Percentiles rank a stretch among this genome's conserved stretches.
Conservation (phyloP, 495 filamentous ascomycete genomes). For the Lophiotrema nucula region DNA sequence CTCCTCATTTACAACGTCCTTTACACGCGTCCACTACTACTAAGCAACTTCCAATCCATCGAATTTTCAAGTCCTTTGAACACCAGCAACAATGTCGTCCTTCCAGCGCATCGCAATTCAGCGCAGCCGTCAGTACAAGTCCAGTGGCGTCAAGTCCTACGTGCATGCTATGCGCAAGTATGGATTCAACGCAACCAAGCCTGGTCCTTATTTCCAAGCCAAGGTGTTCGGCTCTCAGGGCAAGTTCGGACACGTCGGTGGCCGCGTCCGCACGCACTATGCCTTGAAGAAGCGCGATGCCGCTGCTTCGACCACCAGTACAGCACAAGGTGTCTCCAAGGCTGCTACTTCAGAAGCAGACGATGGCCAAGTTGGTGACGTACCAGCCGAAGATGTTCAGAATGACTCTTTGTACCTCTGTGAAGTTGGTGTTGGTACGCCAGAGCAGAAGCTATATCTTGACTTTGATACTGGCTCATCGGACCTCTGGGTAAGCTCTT, state of each 20-base stretch:
- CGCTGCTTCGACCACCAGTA: not conserved
- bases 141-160: slow-evolving; percentile 71
- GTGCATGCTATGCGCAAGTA: slow-evolving; percentile 66
- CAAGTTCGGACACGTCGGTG: slow-evolving; percentile 7
- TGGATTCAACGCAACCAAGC: slow-evolving; percentile 15
- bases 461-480: slow-evolving; percentile 78
- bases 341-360: not conserved
- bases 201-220: slow-evolving; percentile 7
- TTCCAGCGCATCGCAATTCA: slow-evolving; percentile 20
- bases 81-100: no score
- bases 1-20: no score
- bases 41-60: no score
- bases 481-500: slow-evolving; percentile 65
- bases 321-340: not conserved
- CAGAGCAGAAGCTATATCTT: slow-evolving; percentile 62
- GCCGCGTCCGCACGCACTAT: slow-evolving; percentile 6
- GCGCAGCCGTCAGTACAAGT: slow-evolving; percentile 62
- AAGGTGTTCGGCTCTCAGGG: slow-evolving; percentile 9
- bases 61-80: no score
- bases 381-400: slow-evolving; percentile 68
- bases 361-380: slow-evolving; percentile 49
- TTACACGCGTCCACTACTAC: no score
- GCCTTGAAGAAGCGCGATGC: slow-evolving; percentile 7
- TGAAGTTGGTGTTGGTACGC: slow-evolving; percentile 63
- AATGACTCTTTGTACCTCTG: slow-evolving; percentile 71